These are phyloP conservation scores for Taiozyma sp. DNA, from an alignment of 1,139 yeast genomes.

Conservation along the genomic window DNA sequence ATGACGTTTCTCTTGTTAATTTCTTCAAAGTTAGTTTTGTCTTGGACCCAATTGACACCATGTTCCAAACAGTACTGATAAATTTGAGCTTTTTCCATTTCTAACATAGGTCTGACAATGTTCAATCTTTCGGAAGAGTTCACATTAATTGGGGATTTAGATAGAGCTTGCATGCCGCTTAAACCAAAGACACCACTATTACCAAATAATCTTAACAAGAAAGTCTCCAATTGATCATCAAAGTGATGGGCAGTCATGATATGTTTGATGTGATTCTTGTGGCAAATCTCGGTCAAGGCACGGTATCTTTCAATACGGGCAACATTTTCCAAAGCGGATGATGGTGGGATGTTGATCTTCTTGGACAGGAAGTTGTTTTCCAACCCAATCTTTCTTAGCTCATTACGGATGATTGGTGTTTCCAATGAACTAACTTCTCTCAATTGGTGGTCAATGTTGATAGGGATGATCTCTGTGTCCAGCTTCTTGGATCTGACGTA, in stretches of 20 bases:
- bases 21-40: constrained; percentile 53
- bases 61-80: constrained; percentile 39
- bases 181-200: constrained; percentile 62
- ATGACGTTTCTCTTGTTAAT: constrained; percentile 54
- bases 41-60: constrained; percentile 60
- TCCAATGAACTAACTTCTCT: constrained; percentile 45
- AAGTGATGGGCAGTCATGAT: constrained; percentile 62
- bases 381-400: constrained; percentile 13
- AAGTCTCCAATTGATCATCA: constrained; percentile 74
- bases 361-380: constrained; percentile 5
- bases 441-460: constrained; percentile 57
- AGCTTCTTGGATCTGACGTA: constrained; percentile 28
- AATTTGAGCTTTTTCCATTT: constrained; percentile 39
- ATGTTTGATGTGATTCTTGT: constrained; percentile 25
- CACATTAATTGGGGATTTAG: constrained; percentile 19
- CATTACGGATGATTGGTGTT: constrained; percentile 14
- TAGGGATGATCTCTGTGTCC: constrained; percentile 36
- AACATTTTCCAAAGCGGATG: constrained; percentile 41
- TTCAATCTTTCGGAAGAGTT: constrained; percentile 21
- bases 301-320: constrained; percentile 54
- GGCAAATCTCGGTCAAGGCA: constrained; percentile 36
- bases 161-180: constrained; percentile 30
- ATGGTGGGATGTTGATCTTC: constrained; percentile 18
- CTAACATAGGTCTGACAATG: constrained; percentile 52
- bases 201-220: constrained; percentile 46